A percentile compares a stretch with the other conserved stretches of the same genome.
phyloP scores from a whole-genome alignment of 208 protist species.

The Crithidia mellificae region DNA sequence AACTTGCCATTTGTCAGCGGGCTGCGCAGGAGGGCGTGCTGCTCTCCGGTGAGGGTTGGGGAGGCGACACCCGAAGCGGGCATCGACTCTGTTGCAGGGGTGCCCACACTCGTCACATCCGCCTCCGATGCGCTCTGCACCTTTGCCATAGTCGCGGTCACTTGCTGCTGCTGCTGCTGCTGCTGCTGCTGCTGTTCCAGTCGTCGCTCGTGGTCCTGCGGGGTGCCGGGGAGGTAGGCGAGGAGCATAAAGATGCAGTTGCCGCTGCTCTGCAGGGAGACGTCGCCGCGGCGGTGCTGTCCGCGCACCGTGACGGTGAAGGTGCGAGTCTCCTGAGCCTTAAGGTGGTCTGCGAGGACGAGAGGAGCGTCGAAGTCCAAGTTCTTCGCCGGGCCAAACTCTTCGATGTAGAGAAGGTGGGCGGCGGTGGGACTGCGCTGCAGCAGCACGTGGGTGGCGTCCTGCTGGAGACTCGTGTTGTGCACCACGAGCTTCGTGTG shows the following conservation, averaged over 20 bases:
- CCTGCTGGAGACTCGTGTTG: slow-evolving; percentile 61
- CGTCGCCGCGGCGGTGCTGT: slow-evolving; percentile 56
- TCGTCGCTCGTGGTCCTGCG: background rate
- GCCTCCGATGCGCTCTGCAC: slow-evolving; percentile 1
- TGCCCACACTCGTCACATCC: background rate
- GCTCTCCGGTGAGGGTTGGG: background rate
- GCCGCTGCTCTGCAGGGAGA: slow-evolving; percentile 37
- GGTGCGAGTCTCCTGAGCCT: slow-evolving; percentile 40
- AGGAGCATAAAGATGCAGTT: slow-evolving; percentile 69
- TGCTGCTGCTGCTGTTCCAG: slow-evolving; percentile 10
- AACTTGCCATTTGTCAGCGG: background rate
- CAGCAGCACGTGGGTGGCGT: slow-evolving; percentile 62
- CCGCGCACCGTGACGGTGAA: slow-evolving; percentile 57
- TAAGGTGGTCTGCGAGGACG: slow-evolving; percentile 48
- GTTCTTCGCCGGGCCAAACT: slow-evolving; percentile 52
- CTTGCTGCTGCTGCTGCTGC: background rate
- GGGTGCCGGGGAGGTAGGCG: slow-evolving; percentile 45
- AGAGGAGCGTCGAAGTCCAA: slow-evolving; percentile 45
- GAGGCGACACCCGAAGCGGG: slow-evolving; percentile 3
- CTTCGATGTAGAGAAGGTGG: slow-evolving; percentile 65
- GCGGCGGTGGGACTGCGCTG: slow-evolving; percentile 72
- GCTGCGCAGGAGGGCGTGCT: background rate
- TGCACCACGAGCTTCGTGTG: slow-evolving; percentile 57
- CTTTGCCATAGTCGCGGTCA: too few species aligned
- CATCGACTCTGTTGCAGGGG: background rate